Evolutionary conservation across 140 eudicot species (phyloP), one percentile per base, ranked within the genome.

Genomic region (Oenanthe javanica): DNA sequence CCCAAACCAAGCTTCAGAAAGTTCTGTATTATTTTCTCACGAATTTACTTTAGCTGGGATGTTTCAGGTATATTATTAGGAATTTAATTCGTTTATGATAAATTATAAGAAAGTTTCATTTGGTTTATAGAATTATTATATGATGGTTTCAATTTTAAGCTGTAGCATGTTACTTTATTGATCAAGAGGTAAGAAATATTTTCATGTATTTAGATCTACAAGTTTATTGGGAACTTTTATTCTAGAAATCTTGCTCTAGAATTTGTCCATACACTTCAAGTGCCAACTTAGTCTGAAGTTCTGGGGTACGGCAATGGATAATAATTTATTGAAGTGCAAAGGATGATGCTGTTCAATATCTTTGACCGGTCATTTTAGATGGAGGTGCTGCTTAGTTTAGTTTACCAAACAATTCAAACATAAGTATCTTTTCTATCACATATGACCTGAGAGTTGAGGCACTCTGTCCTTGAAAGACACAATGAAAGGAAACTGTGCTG

Each of bases 141-240:
- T 4, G 6, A 10, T 63, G 15, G 38, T 63, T 11, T 63, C 10
- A 9, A 10, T 0, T 23, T 23, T 23, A 95, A 95, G 86, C 36
- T 55, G 25, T 19, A 63, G 6, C 70, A 9, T 23, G 38, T 25
- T 25, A n/a, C 0, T 63, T 63, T 23, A 63, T 63, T 63, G 40
- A n/a, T 21, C 71, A 8, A 55, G 64, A 55, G 25, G 18, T 18
- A 31, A 31, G 2, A 55, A 55, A 23, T 63, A 5, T 63, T 21
- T 63, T 63, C 40, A 25, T n/a, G 71, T 63, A 63, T 63, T 25
- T n/a, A 23, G 9, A 23, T 63, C 40, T 63, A 14, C 6, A 6
- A 63, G 71, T 21, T 23, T 9, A 8, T 63, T 25, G 5, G 5
- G 12, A 54, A 63, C 14, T 63, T 9, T 2, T 63, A 63, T 59